Conservation (phyloP, 768 basidiomycete species). For the Mycena olivaceomarginata region DNA sequence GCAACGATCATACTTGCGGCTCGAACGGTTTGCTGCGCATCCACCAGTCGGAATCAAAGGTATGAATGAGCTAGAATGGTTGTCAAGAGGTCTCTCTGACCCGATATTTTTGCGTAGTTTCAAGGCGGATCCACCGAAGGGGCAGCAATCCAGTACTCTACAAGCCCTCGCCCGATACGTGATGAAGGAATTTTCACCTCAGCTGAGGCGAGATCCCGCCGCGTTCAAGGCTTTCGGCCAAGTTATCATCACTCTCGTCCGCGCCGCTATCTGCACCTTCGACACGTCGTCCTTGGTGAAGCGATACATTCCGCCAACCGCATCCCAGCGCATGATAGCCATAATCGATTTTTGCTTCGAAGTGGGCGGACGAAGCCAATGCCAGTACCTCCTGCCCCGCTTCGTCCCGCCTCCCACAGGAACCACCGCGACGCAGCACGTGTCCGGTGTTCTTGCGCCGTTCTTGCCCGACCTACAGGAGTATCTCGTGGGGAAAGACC, state of each 20-base stretch:
- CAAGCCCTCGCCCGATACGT: slow-evolving; percentile 16
- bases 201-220: not conserved
- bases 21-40: slow-evolving; percentile 21
- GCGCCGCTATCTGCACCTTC: slow-evolving; percentile 20
- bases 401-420: slow-evolving; percentile 22
- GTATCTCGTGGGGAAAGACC: slow-evolving; percentile 9
- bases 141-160: slow-evolving; percentile 9
- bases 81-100: not conserved
- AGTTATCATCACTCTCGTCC: slow-evolving; percentile 20
- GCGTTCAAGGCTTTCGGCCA: not conserved
- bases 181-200: slow-evolving; percentile 13
- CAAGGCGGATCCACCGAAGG: slow-evolving; percentile 25
- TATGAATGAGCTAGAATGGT: not conserved
- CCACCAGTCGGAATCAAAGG: slow-evolving; percentile 24
- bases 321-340: slow-evolving; percentile 13
- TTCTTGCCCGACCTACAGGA: slow-evolving; percentile 35
- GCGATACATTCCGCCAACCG: not conserved
- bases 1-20: slow-evolving; percentile 17
- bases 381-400: slow-evolving; percentile 28
- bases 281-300: slow-evolving; percentile 14
- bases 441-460: slow-evolving; percentile 35
- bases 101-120: slow-evolving; percentile 4
- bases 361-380: slow-evolving; percentile 24
- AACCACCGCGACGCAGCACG: slow-evolving; percentile 21
- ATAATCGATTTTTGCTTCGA: slow-evolving; percentile 43